Base-by-base conservation (phyloP, 2,329 filamentous ascomycete species). In the Sphaerostilbella broomeana region DNA sequence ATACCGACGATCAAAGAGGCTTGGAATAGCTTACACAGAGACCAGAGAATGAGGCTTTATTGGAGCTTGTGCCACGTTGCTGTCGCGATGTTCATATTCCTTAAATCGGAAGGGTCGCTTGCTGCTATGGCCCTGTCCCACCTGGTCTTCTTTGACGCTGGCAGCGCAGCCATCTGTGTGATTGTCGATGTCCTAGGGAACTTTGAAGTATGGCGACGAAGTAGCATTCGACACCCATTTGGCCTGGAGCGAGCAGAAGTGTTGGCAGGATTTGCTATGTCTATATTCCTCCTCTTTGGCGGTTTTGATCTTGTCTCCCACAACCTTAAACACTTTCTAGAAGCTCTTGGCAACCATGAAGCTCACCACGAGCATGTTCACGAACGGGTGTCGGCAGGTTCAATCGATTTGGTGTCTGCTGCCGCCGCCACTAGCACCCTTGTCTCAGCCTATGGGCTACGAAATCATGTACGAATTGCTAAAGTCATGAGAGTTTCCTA, bases 131-230 rank as follows among this genome's bases (percentile, higher is more conserved):
- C 90, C 0, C 70, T 98, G 13, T 95, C 88, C 8, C 89, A 95
- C 54, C 70, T 98, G 32, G 83, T 97, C 43, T 86, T 97, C 61
- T 98, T 95, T 60, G 92, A 98, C 59, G 90, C 92, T 7, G 78
- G 94, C 2, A 92, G 88, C 22, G 92, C 92, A 4, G 81, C 89
- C 33, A 77, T 97, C 5, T 97, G 90, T 59, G 88, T 95, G 4
- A 81, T 79, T 10, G 90, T 97, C 32, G 92, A 98, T 56, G 86
- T 97, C 2, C 77, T 95, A 33, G 81, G 86, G 36, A 98, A 98
- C 60, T 98, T 98, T 54, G 92, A 98, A 59, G 89, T 97, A 27
- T 98, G 92, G 92, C 86, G 87, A 48, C 78, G 90, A 32, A 90
- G 86, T 51, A 94, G 83, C 50, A 84, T 98, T 51, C 81, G 89